A percentile compares a stretch with the other conserved stretches of the same genome.
These are phyloP conservation scores for Domatiomyces catenatus DNA, from an alignment of 2,329 filamentous ascomycete species.

Conservation along the genomic window DNA sequence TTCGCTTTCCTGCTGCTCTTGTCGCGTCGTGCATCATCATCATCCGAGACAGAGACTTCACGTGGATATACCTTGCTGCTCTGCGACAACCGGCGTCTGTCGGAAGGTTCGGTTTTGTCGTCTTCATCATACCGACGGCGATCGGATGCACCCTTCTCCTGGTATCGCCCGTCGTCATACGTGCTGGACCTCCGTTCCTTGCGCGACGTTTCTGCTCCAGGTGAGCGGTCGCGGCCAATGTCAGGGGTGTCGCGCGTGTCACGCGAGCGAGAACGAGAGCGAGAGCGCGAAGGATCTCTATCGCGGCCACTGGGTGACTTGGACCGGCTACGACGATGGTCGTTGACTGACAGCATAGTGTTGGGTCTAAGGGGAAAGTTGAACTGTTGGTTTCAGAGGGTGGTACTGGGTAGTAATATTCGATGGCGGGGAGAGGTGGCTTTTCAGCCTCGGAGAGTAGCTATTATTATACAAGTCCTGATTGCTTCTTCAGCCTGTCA, in stretches of 20 bases:
- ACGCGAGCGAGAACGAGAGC: conserved; percentile 25
- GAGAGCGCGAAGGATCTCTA: conserved; percentile 22
- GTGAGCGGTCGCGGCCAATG: conserved; percentile 17
- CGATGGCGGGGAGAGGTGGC: too few species aligned
- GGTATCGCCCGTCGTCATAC: conserved; percentile 10
- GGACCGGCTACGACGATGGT: conserved; percentile 26
- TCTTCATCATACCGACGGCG: conserved; percentile 12
- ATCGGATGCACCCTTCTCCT: conserved; percentile 8
- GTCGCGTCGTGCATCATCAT: conserved; percentile 7
- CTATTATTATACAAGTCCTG: too few species aligned
- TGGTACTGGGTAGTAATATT: too few species aligned
- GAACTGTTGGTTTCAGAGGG: too few species aligned
- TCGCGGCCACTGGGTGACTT: conserved; percentile 29
- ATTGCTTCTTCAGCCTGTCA: too few species aligned
- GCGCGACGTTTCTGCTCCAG: not conserved
- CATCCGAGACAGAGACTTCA: conserved; percentile 9
- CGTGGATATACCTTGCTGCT: conserved; percentile 3
- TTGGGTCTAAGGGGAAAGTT: not conserved
- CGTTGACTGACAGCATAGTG: conserved; percentile 12
- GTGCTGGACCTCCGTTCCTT: conserved; percentile 10
- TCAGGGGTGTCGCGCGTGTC: conserved; percentile 22
- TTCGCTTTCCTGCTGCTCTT: conserved; percentile 1
- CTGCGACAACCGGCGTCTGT: conserved; percentile 5
- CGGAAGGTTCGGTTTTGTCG: conserved; percentile 10
- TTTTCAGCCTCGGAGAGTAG: too few species aligned